Percentiles rank a stretch among this genome's conserved stretches.
These are phyloP conservation scores for Aspergillus versicolor DNA, from an alignment of 2,329 filamentous ascomycete genomes.

Conservation along the genomic window DNA sequence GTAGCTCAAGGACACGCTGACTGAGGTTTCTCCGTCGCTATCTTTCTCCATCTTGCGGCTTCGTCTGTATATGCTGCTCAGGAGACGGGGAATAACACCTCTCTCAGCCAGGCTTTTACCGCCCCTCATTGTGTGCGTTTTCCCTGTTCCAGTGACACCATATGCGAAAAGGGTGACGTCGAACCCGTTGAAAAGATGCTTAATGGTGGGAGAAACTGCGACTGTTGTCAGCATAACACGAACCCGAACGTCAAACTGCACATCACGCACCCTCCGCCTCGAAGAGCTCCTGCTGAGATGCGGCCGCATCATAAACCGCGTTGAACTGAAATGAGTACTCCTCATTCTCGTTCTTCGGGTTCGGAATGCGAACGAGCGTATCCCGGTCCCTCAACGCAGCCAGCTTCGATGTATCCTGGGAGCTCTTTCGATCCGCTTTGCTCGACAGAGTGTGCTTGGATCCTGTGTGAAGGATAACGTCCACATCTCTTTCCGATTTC, in stretches of 20 bases:
- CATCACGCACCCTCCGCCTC: constrained; percentile 74
- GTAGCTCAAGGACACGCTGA: constrained; percentile 78
- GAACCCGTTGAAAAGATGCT: constrained; percentile 81
- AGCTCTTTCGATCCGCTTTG: constrained; percentile 27
- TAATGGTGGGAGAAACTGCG: constrained; percentile 81
- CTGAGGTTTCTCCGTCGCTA: constrained; percentile 65
- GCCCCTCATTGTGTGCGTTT: constrained; percentile 94
- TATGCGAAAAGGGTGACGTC: constrained; percentile 91
- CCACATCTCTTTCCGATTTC: constrained; percentile 79
- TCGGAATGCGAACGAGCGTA: constrained; percentile 81
- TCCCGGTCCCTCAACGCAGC: constrained; percentile 53
- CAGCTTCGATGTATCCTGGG: constrained; percentile 24
- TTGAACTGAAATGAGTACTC: constrained; percentile 95
- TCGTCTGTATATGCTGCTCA: constrained; percentile 81
- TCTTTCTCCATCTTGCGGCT: constrained; percentile 85
- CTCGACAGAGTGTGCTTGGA: constrained; percentile 26
- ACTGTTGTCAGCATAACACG: constrained; percentile 18
- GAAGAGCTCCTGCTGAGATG: constrained; percentile 84
- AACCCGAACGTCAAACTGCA: background rate
- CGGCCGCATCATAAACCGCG: constrained; percentile 78
- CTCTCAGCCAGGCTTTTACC: constrained; percentile 82
- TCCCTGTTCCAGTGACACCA: constrained; percentile 88
- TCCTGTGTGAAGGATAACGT: constrained; percentile 76
- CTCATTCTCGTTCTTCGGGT: constrained; percentile 87
- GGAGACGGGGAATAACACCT: constrained; percentile 80